Conservation (phyloP, 2,329 filamentous ascomycete genomes). For the Fusarium sp. region DNA sequence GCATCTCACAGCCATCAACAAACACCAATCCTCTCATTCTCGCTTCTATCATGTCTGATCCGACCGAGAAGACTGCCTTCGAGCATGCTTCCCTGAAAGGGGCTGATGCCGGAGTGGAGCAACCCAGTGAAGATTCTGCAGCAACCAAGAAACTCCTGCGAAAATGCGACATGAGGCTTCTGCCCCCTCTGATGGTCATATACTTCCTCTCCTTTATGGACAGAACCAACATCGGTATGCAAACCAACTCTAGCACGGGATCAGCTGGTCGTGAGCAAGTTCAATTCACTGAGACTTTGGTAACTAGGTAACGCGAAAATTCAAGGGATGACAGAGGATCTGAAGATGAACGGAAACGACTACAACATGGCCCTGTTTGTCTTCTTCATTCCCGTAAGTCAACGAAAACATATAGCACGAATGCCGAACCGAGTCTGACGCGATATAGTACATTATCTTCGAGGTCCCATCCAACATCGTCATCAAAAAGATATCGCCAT, state of each 20-base stretch:
- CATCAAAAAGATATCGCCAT: slow-evolving; percentile 20
- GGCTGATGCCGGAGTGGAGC: background rate
- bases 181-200: slow-evolving; percentile 54
- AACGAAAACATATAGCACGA: too few relatives aligned
- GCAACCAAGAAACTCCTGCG: slow-evolving; percentile 50
- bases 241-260: too few relatives aligned
- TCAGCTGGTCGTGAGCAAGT: too few relatives aligned
- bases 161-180: slow-evolving; percentile 80
- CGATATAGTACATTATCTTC: slow-evolving; percentile 20
- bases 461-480: slow-evolving; percentile 31
- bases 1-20: background rate
- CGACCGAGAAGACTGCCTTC: background rate
- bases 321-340: slow-evolving; percentile 46
- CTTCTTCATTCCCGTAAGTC: slow-evolving; percentile 15
- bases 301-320: slow-evolving; percentile 41
- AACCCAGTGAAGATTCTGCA: background rate
- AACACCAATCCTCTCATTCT: background rate
- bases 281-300: too few relatives aligned
- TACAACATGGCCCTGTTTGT: slow-evolving; percentile 66
- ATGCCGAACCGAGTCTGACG: background rate
- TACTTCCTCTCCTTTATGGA: slow-evolving; percentile 48
- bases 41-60: background rate
- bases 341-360: slow-evolving; percentile 55
- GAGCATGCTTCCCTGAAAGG: slow-evolving; percentile 1
- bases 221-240: slow-evolving; percentile 46